phyloP scores from a whole-genome alignment of 768 basidiomycete genomes.

The Rhodosporidiobolus odoratus region DNA sequence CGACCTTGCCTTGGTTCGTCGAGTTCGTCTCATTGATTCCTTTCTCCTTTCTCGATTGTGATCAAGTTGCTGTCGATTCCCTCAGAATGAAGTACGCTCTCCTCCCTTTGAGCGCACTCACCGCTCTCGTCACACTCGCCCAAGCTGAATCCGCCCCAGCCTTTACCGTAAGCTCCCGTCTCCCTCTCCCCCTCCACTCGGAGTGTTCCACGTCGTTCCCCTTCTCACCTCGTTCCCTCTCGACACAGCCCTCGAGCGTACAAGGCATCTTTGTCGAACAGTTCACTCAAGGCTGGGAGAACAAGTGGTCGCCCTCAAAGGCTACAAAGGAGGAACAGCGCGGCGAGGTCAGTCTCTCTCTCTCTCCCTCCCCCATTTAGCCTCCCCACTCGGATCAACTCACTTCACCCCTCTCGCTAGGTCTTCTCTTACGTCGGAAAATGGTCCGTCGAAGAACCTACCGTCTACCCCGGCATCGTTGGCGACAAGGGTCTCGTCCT shows the following conservation, averaged over 20 bases:
- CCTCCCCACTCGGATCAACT: neutral
- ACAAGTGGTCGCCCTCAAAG: conserved; percentile 92
- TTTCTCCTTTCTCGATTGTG: neutral
- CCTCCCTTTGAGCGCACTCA: conserved; percentile 17
- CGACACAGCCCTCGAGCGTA: conserved; percentile 31
- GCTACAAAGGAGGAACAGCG: conserved; percentile 98
- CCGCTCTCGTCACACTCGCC: conserved; percentile 12
- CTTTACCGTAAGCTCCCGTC: conserved; percentile 24
- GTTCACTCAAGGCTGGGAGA: conserved; percentile 74
- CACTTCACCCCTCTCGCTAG: neutral
- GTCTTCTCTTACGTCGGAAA: conserved; percentile 89
- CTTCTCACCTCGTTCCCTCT: too few relatives aligned
- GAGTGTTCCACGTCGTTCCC: neutral
- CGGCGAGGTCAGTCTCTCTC: conserved; percentile 58
- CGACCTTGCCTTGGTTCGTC: too few relatives aligned
- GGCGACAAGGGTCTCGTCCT: conserved; percentile 91
- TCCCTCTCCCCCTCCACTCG: neutral
- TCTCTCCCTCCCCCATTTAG: neutral
- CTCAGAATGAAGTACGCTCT: conserved; percentile 25
- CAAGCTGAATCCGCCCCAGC: conserved; percentile 22
- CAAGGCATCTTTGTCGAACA: conserved; percentile 72
- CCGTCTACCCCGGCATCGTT: conserved; percentile 61
- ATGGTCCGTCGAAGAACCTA: conserved; percentile 90
- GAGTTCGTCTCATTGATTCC: neutral
- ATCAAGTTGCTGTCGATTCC: neutral